These are phyloP conservation scores for Skeletonema potamos DNA, from an alignment of 108 stramenopile genomes.

Conservation along the genomic window DNA sequence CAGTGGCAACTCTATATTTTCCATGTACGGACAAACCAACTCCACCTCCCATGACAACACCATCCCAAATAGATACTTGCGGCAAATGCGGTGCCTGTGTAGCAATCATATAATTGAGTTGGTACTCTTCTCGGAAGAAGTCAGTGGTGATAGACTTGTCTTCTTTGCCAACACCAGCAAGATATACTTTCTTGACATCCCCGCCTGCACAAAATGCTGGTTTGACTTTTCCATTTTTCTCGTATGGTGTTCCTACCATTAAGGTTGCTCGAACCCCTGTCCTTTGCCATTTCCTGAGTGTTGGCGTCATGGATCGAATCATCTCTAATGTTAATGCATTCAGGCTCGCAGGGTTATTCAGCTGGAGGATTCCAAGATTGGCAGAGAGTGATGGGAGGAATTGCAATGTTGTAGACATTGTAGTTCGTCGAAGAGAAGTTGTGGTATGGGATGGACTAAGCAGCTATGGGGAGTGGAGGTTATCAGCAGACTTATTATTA, in stretches of 20 bases:
- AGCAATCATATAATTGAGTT: slow-evolving; percentile 78
- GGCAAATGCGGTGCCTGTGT: slow-evolving; percentile 46
- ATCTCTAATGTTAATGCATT: slow-evolving; percentile 68
- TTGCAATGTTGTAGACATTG: slow-evolving; percentile 48
- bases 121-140: slow-evolving; percentile 92
- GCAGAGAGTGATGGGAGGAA: slow-evolving; percentile 62
- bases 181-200: slow-evolving; percentile 83
- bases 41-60: slow-evolving; percentile 98
- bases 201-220: slow-evolving; percentile 93
- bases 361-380: slow-evolving; percentile 63
- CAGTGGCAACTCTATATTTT: slow-evolving; percentile 91
- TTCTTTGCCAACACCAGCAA: slow-evolving; percentile 40
- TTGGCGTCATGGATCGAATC: slow-evolving; percentile 54
- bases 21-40: slow-evolving; percentile 95
- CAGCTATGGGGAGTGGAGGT: no score
- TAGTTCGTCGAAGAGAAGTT: not conserved
- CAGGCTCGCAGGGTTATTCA: slow-evolving; percentile 72
- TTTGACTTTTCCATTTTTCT: slow-evolving; percentile 44
- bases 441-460: no score
- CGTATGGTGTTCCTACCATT: slow-evolving; percentile 53
- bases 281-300: slow-evolving; percentile 55
- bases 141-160: slow-evolving; percentile 28
- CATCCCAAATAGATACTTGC: slow-evolving; percentile 94
- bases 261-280: slow-evolving; percentile 45
- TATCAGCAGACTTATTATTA: no score